Base-by-base conservation (phyloP, 176 grass and related monocot genomes). In the Rhynchospora pubera region DNA sequence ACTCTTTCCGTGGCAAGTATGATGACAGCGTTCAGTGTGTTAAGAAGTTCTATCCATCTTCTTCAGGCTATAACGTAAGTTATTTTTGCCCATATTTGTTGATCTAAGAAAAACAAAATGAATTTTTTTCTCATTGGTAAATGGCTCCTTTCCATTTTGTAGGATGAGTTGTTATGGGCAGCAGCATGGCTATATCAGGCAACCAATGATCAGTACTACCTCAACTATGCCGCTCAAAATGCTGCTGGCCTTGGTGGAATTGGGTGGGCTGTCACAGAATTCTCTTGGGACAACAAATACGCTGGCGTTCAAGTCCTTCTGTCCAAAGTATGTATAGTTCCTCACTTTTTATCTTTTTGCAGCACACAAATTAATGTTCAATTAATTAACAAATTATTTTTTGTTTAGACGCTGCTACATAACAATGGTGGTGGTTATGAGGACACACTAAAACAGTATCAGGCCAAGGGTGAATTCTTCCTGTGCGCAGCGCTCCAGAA, bases 221-320 rank as follows among this genome's bases (percentile, higher is more conserved):
- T 95, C 43, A 83, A 78, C 39, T 99, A 99, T 55, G 84, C 86
- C 4, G 67, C 87, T 62, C 78, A 85, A 58, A 95, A 99, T 82
- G 92, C 90, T 0, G 92, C 73, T 30, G 26, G 18, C 0, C 78
- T 95, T 3, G 96, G 96, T 61, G 96, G 96, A 51, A 95, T 80
- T 11, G 96, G 91, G 57, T 90, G 89, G 92, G 89, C 92, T 57
- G 87, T 93, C 16, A 83, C 73, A 12, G 87, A 99, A 53, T 99
- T 95, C 96, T 93, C 92, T 2, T 99, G 96, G 92, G 96, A 99
- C 89, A 95, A 95, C 89, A 99, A 95, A 83, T 99, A 93, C 56
- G 96, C 96, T 9, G 96, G 92, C 9, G 24, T 99, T 48, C 96
- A 93, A 86, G 87, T 95, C 10, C 96, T 99, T 48, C 82, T 95